Evolutionary conservation across 176 grass and related monocot species (phyloP), one percentile per base, ranked within the genome.

Genomic region (Oryza meyeriana): DNA sequence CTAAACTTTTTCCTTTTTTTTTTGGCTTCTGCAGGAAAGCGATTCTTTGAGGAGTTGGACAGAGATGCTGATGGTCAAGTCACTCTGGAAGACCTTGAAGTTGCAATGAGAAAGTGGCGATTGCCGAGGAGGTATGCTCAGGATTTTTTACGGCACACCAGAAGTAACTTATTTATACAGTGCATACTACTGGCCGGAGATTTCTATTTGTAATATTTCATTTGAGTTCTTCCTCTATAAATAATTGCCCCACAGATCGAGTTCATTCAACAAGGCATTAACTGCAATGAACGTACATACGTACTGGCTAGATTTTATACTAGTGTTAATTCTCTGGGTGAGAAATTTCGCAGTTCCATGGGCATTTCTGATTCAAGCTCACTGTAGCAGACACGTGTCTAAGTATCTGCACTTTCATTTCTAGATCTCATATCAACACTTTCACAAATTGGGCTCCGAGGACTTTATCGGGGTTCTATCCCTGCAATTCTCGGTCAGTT

Each of bases 401-500:
- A 98, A 98, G 93, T 93, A 76, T 98, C 96, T 39, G 90, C 93
- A 6, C 90, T 98, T 79, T 98, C 96, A 82, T 98, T 98, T 81
- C 90, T 90, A 27, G 95, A 98, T 69, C 88, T 98, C 29, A 84
- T 95, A 26, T 93, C 92, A 40, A 93, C 91, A 62, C 88, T 98
- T 36, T 90, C 95, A 48, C 70, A 98, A 91, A 98, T 98, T 82
- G 92, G 95, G 30, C 16, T 98, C 88, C 92, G 22, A 75, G 95
- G 95, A 88, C 63, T 98, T 39, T 98, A 98, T 86, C 85, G 95
- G 77, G 95, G 95, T 75, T 98, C 95, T 52, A 90, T 98, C 69
- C 95, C 92, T 38, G 95, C 95, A 86, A 98, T 98, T 84, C 86
- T 98, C 0, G 95, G 95, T n/a, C 95, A 98, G 65, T 98, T 98